A percentile compares a stretch with the other conserved stretches of the same genome.
These are phyloP conservation scores for Penicillium turbatum DNA, from an alignment of 495 filamentous ascomycete species.

Conservation along the genomic window DNA sequence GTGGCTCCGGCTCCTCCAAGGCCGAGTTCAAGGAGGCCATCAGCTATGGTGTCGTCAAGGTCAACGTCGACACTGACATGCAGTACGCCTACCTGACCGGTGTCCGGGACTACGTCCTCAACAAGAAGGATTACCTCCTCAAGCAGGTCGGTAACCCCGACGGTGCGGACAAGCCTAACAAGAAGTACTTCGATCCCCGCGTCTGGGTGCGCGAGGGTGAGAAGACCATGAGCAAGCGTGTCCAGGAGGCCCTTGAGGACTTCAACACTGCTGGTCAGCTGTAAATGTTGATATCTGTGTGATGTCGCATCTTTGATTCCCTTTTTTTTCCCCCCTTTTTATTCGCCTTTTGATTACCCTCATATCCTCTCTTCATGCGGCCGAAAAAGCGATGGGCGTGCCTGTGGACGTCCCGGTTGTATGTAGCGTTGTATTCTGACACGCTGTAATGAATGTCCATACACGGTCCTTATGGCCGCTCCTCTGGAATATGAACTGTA, in stretches of 20 bases:
- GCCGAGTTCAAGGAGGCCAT: constrained; percentile 85
- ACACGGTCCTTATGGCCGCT: constrained; percentile 10
- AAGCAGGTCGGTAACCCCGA: constrained; percentile 90
- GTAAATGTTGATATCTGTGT: constrained; percentile 46
- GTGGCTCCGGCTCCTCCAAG: constrained; percentile 86
- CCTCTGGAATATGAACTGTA: constrained; percentile 6
- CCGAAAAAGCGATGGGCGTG: constrained; percentile 20
- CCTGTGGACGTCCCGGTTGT: constrained; percentile 29
- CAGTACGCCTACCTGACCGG: constrained; percentile 76
- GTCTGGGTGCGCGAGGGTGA: constrained; percentile 84
- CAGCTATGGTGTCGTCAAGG: constrained; percentile 92
- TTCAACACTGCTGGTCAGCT: constrained; percentile 87
- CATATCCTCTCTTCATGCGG: constrained; percentile 16
- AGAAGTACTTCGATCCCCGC: constrained; percentile 91
- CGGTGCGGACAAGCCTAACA: constrained; percentile 94
- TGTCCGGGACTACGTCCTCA: constrained; percentile 87
- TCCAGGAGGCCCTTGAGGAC: constrained; percentile 76
- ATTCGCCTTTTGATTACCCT: constrained; percentile 6
- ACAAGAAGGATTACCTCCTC: constrained; percentile 91
- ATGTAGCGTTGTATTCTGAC: constrained; percentile 31
- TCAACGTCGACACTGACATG: constrained; percentile 77
- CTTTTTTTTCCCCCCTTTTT: constrained; percentile 1
- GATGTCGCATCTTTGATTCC: constrained; percentile 5
- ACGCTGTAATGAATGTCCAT: constrained; percentile 31
- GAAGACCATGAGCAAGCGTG: constrained; percentile 87